phyloP scores from a whole-genome alignment of 1,284 basidiomycete genomes.

The Fomitiporia mediterranea region DNA sequence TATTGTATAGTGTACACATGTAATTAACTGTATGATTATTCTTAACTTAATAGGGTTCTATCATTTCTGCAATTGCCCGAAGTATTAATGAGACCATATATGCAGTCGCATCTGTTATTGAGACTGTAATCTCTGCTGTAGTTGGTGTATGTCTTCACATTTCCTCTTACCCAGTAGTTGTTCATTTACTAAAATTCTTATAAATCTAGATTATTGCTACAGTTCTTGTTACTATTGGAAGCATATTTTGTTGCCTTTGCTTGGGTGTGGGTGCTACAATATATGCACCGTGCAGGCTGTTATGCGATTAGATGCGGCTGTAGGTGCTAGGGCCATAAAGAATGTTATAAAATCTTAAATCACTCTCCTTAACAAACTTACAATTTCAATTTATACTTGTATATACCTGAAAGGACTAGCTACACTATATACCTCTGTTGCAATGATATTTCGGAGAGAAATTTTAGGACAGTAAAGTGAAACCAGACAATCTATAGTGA shows the following conservation, averaged over 20 bases:
- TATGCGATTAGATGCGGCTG: no score
- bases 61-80: conserved; percentile 55
- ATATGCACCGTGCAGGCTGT: neutral
- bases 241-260: conserved; percentile 61
- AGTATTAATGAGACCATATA: conserved; percentile 53
- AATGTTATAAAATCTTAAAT: no score
- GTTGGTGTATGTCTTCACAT: conserved; percentile 43
- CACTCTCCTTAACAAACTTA: neutral
- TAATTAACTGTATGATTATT: no score
- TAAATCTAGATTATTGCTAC: conserved; percentile 51
- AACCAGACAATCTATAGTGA: no score
- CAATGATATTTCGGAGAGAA: neutral
- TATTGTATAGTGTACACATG: no score
- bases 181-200: neutral
- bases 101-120: conserved; percentile 52
- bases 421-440: neutral
- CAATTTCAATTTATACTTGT: no score
- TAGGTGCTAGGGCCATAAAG: neutral
- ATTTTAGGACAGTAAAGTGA: neutral
- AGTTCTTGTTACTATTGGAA: conserved; percentile 53
- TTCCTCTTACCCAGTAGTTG: neutral
- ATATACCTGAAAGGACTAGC: neutral
- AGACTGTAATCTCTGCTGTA: conserved; percentile 53
- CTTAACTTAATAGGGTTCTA: conserved; percentile 49
- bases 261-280: conserved; percentile 31